Percentiles rank a stretch among this genome's conserved stretches.
Evolutionary conservation across 2,329 filamentous ascomycete species (phyloP).

Genomic region (Aspergillus hortae): DNA sequence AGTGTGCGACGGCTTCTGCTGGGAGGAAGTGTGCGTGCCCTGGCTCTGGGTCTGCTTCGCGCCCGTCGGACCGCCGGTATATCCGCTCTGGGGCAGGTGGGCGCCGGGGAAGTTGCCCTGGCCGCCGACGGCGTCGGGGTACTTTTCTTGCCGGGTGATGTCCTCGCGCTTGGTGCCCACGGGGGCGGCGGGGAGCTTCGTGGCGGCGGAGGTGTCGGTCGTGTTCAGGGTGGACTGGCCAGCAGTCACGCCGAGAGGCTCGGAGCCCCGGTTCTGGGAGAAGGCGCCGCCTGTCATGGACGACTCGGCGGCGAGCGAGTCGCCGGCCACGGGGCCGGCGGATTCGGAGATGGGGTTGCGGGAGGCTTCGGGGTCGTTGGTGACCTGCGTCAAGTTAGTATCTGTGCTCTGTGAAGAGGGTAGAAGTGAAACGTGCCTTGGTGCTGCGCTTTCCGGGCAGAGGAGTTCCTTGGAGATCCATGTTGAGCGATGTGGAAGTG

Average conservation of each 20-base stretch:
- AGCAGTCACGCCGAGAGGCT: slow-evolving; percentile 49
- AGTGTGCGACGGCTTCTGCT: neutral
- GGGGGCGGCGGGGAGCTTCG: slow-evolving; percentile 46
- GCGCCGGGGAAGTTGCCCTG: slow-evolving; percentile 38
- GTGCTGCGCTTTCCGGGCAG: slow-evolving; percentile 31
- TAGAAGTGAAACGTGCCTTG: slow-evolving; percentile 26
- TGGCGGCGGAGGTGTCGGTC: slow-evolving; percentile 53
- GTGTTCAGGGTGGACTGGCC: slow-evolving; percentile 55
- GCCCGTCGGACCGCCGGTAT: slow-evolving; percentile 32
- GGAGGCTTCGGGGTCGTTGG: slow-evolving; percentile 45
- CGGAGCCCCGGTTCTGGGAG: slow-evolving; percentile 55
- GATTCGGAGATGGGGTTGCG: slow-evolving; percentile 58
- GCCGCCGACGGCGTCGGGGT: slow-evolving; percentile 36
- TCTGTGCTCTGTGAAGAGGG: neutral
- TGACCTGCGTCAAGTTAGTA: slow-evolving; percentile 24
- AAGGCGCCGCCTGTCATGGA: slow-evolving; percentile 58
- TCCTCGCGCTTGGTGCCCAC: slow-evolving; percentile 46
- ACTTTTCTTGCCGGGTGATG: slow-evolving; percentile 40
- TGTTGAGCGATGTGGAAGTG: slow-evolving; percentile 15
- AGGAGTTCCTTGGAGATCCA: slow-evolving; percentile 41
- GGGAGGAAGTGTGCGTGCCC: neutral
- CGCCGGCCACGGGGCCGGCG: slow-evolving; percentile 60
- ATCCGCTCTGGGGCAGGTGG: slow-evolving; percentile 31
- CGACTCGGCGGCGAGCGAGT: slow-evolving; percentile 76
- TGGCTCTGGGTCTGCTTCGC: slow-evolving; percentile 20